Percentiles rank a stretch among this genome's conserved stretches.
Conservation (phyloP, 768 basidiomycete species). For the Pseudohyphozyma bogoriensis region DNA sequence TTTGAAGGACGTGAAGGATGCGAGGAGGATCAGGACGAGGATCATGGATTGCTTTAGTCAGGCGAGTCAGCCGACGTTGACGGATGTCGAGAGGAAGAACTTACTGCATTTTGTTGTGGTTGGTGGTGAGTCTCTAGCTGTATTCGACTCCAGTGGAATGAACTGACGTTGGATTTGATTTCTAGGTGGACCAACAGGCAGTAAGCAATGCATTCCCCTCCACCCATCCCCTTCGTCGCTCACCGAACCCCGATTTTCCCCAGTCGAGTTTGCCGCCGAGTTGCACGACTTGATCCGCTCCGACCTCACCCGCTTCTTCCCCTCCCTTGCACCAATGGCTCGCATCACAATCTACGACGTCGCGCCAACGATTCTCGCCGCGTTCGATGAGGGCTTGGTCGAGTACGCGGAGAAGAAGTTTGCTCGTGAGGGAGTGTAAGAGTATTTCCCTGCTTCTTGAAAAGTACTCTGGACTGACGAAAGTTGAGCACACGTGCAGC, state of each 20-base stretch:
- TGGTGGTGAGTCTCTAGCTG: slow-evolving; percentile 47
- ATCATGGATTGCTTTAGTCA: slow-evolving; percentile 61
- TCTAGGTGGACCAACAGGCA: no score
- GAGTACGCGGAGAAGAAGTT: slow-evolving; percentile 50
- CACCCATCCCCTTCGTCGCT: background rate
- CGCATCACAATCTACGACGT: slow-evolving; percentile 75
- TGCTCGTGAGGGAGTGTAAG: slow-evolving; percentile 50
- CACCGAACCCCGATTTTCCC: slow-evolving; percentile 48
- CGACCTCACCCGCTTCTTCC: slow-evolving; percentile 56
- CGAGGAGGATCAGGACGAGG: slow-evolving; percentile 18
- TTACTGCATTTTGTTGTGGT: slow-evolving; percentile 80
- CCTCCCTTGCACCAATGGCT: slow-evolving; percentile 52
- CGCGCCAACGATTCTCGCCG: slow-evolving; percentile 62
- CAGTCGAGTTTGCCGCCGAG: slow-evolving; percentile 76
- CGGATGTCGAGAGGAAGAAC: slow-evolving; percentile 62
- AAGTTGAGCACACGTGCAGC: slow-evolving; percentile 38
- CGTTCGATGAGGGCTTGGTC: slow-evolving; percentile 58
- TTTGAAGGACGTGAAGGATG: slow-evolving; percentile 57
- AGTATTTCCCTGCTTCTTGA: background rate
- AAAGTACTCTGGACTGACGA: background rate
- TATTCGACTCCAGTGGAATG: slow-evolving; percentile 2
- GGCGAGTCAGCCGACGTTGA: slow-evolving; percentile 66
- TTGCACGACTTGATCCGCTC: slow-evolving; percentile 63
- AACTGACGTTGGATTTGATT: slow-evolving; percentile 45
- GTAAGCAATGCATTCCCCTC: no score